Evolutionary conservation across 306 rosid species (phyloP).

Genomic region (Quercus glauca): DNA sequence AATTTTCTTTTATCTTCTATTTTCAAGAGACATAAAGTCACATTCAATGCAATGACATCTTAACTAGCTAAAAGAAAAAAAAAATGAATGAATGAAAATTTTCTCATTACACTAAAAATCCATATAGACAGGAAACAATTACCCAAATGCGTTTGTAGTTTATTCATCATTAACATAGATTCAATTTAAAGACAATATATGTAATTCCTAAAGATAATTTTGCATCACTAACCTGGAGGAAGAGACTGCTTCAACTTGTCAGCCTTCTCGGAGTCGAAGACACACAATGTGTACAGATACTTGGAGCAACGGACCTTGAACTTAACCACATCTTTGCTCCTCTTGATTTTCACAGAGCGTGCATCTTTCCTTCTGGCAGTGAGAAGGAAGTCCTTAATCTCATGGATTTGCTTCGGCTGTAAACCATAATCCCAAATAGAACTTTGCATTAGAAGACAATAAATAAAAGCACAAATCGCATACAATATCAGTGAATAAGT

Average conservation of each 20-base stretch:
- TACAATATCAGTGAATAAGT: too few species aligned
- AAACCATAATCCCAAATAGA: too few species aligned
- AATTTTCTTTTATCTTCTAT: too few species aligned
- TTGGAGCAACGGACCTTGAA: conserved; percentile 53
- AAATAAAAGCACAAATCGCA: too few species aligned
- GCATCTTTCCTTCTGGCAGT: conserved; percentile 60
- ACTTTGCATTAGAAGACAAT: too few species aligned
- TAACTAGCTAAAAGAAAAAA: neutral
- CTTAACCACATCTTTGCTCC: conserved; percentile 45
- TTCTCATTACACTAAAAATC: too few species aligned
- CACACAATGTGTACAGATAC: conserved; percentile 52
- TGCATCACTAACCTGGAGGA: conserved; percentile 35
- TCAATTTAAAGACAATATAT: too few species aligned
- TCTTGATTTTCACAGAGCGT: conserved; percentile 49
- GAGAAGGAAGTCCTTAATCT: conserved; percentile 57
- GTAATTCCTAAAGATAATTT: neutral
- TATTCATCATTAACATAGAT: neutral
- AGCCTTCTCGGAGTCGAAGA: conserved; percentile 47
- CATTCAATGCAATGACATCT: neutral
- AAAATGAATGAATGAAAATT: neutral
- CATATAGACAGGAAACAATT: neutral
- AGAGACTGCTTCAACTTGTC: conserved; percentile 56
- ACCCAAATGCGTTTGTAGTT: neutral
- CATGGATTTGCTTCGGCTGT: conserved; percentile 57
- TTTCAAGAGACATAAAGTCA: neutral